Evolutionary conservation across 441 rosid genomes (phyloP).

Genomic region (Gossypium laxum): DNA sequence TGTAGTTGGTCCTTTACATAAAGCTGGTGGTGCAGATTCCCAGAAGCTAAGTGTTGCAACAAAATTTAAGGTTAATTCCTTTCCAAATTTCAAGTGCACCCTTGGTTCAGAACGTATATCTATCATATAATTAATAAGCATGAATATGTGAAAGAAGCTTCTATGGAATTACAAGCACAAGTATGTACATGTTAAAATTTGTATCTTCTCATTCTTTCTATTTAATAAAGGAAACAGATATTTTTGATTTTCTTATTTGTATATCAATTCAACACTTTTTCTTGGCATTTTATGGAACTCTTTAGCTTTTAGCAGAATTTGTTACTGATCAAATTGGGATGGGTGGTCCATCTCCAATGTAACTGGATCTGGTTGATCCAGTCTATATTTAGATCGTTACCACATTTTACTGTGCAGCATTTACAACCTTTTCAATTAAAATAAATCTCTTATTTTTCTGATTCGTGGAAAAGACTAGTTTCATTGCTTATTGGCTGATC

Average conservation of each 20-base stretch:
- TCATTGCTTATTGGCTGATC: not conserved
- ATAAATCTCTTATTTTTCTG: not conserved
- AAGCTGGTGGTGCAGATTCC: constrained; percentile 94
- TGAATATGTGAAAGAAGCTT: constrained; percentile 8
- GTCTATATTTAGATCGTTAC: not conserved
- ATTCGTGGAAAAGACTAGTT: not conserved
- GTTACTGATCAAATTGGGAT: not conserved
- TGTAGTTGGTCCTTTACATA: constrained; percentile 69
- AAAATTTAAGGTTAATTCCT: constrained; percentile 67
- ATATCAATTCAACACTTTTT: not conserved
- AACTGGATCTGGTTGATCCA: not conserved
- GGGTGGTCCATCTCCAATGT: not conserved
- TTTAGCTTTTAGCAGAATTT: not conserved
- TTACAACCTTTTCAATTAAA: not conserved
- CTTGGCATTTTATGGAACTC: not conserved
- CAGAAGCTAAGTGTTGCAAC: constrained; percentile 88
- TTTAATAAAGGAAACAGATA: not conserved
- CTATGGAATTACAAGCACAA: not conserved
- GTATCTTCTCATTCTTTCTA: not conserved
- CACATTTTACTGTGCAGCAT: not conserved
- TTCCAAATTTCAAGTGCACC: constrained; percentile 1
- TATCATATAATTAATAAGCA: not conserved
- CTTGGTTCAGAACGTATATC: not conserved
- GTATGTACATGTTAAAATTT: not conserved
- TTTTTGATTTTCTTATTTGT: not conserved